Evolutionary conservation across 352 stramenopile genomes (phyloP).

Genomic region (Globisporangium nagaii): DNA sequence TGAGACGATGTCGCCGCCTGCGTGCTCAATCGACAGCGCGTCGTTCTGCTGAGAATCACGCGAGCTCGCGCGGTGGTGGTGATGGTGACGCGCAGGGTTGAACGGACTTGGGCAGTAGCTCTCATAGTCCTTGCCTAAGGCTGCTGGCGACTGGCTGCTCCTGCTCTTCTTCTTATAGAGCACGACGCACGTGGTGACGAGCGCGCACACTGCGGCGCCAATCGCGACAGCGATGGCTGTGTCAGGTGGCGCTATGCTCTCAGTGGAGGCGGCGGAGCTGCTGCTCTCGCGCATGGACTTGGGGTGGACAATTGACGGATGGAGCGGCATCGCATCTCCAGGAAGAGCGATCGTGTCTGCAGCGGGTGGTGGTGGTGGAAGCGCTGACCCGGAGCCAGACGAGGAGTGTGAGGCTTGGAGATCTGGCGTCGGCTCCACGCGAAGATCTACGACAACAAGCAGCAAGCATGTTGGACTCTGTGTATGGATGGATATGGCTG

Average conservation of each 20-base stretch:
- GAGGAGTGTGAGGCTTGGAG: neutral
- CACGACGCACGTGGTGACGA: neutral
- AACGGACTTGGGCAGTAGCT: conserved; percentile 3
- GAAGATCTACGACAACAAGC: neutral
- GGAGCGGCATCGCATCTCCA: neutral
- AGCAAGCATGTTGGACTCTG: no score
- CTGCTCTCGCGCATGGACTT: neutral
- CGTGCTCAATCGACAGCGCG: neutral
- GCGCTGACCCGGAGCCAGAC: neutral
- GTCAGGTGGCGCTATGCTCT: neutral
- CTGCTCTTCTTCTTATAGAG: neutral
- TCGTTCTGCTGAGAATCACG: neutral
- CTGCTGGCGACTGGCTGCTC: neutral
- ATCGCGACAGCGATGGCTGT: neutral
- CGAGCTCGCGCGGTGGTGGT: neutral
- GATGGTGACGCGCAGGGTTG: neutral
- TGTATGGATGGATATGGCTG: no score
- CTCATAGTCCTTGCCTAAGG: neutral
- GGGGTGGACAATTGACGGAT: neutral
- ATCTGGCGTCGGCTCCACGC: neutral
- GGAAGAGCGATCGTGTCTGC: neutral
- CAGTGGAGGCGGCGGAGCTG: neutral
- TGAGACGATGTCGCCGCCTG: neutral
- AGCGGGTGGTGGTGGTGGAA: neutral
- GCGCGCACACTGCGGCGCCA: neutral